Evolutionary conservation across 2,329 filamentous ascomycete genomes (phyloP), one percentile per base, ranked within the genome.

Genomic region (Magnaporthiopsis poae): DNA sequence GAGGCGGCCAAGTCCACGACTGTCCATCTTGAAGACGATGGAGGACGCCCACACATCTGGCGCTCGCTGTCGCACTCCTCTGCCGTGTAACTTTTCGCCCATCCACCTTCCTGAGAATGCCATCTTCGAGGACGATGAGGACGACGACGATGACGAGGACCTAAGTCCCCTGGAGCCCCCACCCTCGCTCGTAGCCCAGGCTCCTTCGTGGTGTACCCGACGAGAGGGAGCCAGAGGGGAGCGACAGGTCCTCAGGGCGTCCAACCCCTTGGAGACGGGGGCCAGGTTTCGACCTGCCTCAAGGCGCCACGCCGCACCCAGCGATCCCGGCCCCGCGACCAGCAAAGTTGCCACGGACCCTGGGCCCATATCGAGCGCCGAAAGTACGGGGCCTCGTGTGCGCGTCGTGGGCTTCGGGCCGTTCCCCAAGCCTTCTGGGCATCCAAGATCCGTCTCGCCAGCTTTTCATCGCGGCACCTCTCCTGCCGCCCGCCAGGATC

Each of bases 11-110:
- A 52, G 36, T 5, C 62, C 62, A 11, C 27, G 31, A 7, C 39
- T 27, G 25, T 64, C 62, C 3, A 56, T 64, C 62, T 13, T 64
- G 15, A 56, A 64, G 25, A 64, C 56, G 39, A 64, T 52, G 62
- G 52, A 29, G 13, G 36, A 33, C 39, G 25, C 62, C 31, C 18
- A 12, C 4, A 25, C 36, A 12, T 1, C 27, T 7, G n/a, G 29
- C 21, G 7, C 46, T 8, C 27, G 29, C 25, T 11, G n/a, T n/a
- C 62, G 27, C 3, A 13, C 8, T 8, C 31, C n/a, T 21, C 39
- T 56, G n/a, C 46, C 21, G 46, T 56, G 29, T 39, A 64, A 27
- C 13, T n/a, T 64, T 5, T 64, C 62, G 27, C 35, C 62, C 0
- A 33, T 27, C 21, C 39, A 59, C 21, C 62, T 64, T 8, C 62